Evolutionary conservation across 2,329 filamentous ascomycete genomes (phyloP).

Genomic region (Cadophora sp.): DNA sequence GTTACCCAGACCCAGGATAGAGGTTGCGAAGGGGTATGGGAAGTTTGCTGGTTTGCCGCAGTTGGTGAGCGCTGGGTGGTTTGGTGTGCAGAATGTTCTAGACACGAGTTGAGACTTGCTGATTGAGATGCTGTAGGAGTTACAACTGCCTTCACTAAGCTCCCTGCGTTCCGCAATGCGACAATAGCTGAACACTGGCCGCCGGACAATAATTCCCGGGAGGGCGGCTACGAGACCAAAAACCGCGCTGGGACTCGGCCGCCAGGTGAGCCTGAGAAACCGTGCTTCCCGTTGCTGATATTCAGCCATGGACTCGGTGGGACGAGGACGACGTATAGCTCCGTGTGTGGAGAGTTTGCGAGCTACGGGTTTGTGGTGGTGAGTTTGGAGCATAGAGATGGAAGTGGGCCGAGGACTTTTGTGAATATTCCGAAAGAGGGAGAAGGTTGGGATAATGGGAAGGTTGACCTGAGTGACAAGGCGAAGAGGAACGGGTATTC

Average conservation of each 20-base stretch:
- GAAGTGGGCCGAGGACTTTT: slow-evolving; percentile 65
- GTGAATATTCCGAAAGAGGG: slow-evolving; percentile 60
- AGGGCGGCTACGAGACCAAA: slow-evolving; percentile 49
- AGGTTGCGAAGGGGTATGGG: slow-evolving; percentile 66
- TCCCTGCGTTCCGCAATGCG: slow-evolving; percentile 69
- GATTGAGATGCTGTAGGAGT: slow-evolving; percentile 35
- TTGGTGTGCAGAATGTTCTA: slow-evolving; percentile 47
- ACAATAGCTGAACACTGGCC: slow-evolving; percentile 63
- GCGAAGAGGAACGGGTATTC: slow-evolving; percentile 52
- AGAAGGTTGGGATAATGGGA: slow-evolving; percentile 46
- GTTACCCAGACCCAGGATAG: slow-evolving; percentile 63
- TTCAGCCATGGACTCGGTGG: slow-evolving; percentile 73
- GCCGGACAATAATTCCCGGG: slow-evolving; percentile 48
- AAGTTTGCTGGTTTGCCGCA: slow-evolving; percentile 62
- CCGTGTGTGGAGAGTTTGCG: slow-evolving; percentile 69
- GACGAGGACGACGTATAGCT: slow-evolving; percentile 66
- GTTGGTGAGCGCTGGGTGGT: slow-evolving; percentile 57
- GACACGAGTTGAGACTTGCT: not conserved
- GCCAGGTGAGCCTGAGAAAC: slow-evolving; percentile 48
- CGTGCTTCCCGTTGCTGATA: slow-evolving; percentile 66
- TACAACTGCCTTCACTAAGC: slow-evolving; percentile 68
- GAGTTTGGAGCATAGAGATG: slow-evolving; percentile 70
- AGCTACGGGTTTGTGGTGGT: slow-evolving; percentile 71
- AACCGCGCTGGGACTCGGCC: slow-evolving; percentile 50
- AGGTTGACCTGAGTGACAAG: slow-evolving; percentile 44